Percentiles rank a stretch among this genome's conserved stretches.
phyloP scores from a whole-genome alignment of 768 basidiomycete genomes.

The Lyophyllum shimeji region DNA sequence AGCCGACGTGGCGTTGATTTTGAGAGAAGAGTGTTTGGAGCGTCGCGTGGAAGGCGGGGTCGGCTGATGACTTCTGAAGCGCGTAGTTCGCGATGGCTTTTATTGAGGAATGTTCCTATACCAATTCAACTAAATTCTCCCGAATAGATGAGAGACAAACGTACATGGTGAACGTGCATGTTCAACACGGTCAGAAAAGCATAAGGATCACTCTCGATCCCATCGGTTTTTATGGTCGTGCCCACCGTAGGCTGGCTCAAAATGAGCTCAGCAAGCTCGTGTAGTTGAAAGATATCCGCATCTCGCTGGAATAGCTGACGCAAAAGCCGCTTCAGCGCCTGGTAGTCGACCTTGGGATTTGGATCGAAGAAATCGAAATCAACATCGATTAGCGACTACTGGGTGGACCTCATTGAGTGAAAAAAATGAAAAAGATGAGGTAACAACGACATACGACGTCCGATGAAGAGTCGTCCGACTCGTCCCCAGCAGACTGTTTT shows the following conservation, averaged over 20 bases:
- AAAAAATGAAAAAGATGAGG: neutral
- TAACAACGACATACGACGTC: slow-evolving; percentile 23
- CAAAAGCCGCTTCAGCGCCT: slow-evolving; percentile 77
- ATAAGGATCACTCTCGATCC: slow-evolving; percentile 86
- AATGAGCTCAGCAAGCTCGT: slow-evolving; percentile 79
- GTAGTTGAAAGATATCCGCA: slow-evolving; percentile 66
- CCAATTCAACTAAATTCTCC: neutral
- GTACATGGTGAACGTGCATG: slow-evolving; percentile 56
- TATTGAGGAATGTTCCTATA: slow-evolving; percentile 69
- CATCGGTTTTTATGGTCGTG: slow-evolving; percentile 91
- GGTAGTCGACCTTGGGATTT: slow-evolving; percentile 78
- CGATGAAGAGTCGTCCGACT: slow-evolving; percentile 38
- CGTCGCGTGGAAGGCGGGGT: slow-evolving; percentile 49
- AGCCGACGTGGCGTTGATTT: slow-evolving; percentile 62
- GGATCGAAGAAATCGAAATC: slow-evolving; percentile 95
- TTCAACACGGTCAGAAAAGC: slow-evolving; percentile 86
- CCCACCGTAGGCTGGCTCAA: slow-evolving; percentile 74
- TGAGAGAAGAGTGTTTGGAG: slow-evolving; percentile 56
- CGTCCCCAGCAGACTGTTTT: slow-evolving; percentile 45
- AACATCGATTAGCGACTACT: slow-evolving; percentile 74
- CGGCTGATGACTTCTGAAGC: slow-evolving; percentile 54
- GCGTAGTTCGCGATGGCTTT: slow-evolving; percentile 67
- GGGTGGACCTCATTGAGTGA: slow-evolving; percentile 18
- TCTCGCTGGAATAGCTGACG: slow-evolving; percentile 73
- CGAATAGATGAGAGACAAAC: slow-evolving; percentile 30